These are phyloP conservation scores for Sarocladiaceae sp. DNA, from an alignment of 2,329 filamentous ascomycete species.

Conservation along the genomic window DNA sequence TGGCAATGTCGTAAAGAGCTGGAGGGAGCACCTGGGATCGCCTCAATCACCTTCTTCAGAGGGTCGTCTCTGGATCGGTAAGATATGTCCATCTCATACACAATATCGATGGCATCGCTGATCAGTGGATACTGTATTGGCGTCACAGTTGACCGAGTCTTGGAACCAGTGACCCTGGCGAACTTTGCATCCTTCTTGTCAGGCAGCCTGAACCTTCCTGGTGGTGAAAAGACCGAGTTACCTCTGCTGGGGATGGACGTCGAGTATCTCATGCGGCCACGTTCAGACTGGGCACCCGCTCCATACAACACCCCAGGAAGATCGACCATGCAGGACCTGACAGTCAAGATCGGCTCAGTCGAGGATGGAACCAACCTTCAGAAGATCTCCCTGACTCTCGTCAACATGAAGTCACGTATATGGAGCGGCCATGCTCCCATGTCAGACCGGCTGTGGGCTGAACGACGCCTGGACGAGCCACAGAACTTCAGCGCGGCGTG, in stretches of 20 bases:
- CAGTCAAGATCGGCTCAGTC: background rate
- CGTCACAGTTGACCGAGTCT: background rate
- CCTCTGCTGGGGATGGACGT: background rate
- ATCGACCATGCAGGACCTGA: background rate
- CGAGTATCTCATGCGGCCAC: background rate
- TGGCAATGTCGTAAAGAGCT: too few species aligned
- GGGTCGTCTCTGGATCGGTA: background rate
- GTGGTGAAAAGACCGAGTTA: background rate
- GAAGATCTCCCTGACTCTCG: background rate
- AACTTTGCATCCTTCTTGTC: background rate
- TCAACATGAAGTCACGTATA: constrained; percentile 20
- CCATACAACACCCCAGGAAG: background rate
- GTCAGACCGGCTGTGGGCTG: constrained; percentile 20
- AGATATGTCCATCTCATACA: background rate
- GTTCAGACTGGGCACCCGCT: background rate
- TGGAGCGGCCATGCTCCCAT: constrained; percentile 23
- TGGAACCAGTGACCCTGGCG: background rate
- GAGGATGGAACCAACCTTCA: background rate
- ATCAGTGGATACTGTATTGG: background rate
- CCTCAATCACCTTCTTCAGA: too few species aligned
- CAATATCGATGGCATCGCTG: background rate
- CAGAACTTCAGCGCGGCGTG: constrained; percentile 20
- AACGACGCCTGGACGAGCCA: constrained; percentile 16
- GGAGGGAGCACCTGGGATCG: too few species aligned
- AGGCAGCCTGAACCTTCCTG: background rate